A percentile compares a stretch with the other conserved stretches of the same genome.
These are phyloP conservation scores for Kodamaea neixiangensis DNA, from an alignment of 805 yeast genomes.

Conservation along the genomic window DNA sequence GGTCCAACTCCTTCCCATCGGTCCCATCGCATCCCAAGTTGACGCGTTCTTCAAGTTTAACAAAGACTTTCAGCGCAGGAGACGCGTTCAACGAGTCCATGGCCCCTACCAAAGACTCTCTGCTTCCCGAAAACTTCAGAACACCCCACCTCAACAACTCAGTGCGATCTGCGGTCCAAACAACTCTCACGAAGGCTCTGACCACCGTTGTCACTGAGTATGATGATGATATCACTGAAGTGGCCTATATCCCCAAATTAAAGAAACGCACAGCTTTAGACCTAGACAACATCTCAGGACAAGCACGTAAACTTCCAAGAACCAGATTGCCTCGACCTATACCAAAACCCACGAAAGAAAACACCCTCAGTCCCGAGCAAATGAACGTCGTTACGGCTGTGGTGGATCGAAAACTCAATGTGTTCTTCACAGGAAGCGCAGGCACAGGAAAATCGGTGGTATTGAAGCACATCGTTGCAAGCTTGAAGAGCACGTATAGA, in stretches of 20 bases:
- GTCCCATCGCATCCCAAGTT: slow-evolving; percentile 8
- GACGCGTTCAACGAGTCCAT: slow-evolving; percentile 32
- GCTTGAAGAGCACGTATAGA: slow-evolving; percentile 23
- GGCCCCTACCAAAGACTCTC: slow-evolving; percentile 36
- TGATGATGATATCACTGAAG: neutral
- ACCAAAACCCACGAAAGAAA: slow-evolving; percentile 5
- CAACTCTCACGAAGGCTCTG: neutral
- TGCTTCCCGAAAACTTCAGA: slow-evolving; percentile 39
- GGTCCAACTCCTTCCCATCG: slow-evolving; percentile 6
- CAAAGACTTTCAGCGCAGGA: slow-evolving; percentile 18
- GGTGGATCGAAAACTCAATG: slow-evolving; percentile 49
- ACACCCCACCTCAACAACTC: slow-evolving; percentile 22
- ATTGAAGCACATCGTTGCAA: slow-evolving; percentile 59
- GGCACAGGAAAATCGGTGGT: slow-evolving; percentile 87
- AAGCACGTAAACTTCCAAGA: slow-evolving; percentile 19
- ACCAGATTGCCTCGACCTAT: slow-evolving; percentile 16
- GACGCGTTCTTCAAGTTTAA: slow-evolving; percentile 24
- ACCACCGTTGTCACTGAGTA: slow-evolving; percentile 1
- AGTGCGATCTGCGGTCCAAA: slow-evolving; percentile 1
- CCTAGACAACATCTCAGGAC: slow-evolving; percentile 12
- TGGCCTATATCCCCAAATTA: neutral
- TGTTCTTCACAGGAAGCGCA: slow-evolving; percentile 82
- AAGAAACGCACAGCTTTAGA: neutral
- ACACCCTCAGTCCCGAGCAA: slow-evolving; percentile 44
- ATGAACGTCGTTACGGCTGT: slow-evolving; percentile 50